phyloP scores from a whole-genome alignment of 305 asterid genomes.

The Rubia occidens region DNA sequence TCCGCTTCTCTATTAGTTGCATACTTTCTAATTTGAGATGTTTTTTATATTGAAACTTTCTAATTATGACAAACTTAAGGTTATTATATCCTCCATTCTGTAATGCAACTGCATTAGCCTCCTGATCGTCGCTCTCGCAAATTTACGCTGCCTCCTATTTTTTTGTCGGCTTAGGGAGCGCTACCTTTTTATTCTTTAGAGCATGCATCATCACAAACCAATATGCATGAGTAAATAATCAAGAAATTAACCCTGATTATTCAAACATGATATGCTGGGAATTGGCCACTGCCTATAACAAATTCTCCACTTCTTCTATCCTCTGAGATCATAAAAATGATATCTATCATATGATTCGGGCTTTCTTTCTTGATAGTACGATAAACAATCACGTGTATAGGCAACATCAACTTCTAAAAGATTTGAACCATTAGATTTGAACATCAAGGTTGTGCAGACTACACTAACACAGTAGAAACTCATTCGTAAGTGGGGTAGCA shows the following conservation, averaged over 20 bases:
- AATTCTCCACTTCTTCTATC: slow-evolving; percentile 79
- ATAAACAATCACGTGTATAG: not conserved
- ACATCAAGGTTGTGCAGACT: not conserved
- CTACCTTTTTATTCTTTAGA: slow-evolving; percentile 26
- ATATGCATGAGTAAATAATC: slow-evolving; percentile 1
- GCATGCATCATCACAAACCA: slow-evolving; percentile 24
- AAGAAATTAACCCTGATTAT: not conserved
- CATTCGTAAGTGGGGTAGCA: not conserved
- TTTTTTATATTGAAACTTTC: too few species aligned
- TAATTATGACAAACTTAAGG: too few species aligned
- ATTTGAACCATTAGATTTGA: not conserved
- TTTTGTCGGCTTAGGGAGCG: slow-evolving; percentile 31
- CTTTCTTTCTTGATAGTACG: too few species aligned
- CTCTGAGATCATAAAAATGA: slow-evolving; percentile 28
- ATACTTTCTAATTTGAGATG: too few species aligned
- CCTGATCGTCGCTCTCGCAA: slow-evolving; percentile 29
- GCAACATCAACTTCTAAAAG: not conserved
- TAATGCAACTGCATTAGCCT: slow-evolving; percentile 17
- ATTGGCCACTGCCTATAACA: slow-evolving; percentile 57
- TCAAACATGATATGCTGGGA: slow-evolving; percentile 50
- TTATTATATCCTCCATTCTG: too few species aligned
- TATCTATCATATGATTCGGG: too few species aligned
- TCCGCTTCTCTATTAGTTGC: too few species aligned
- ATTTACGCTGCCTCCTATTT: slow-evolving; percentile 28
- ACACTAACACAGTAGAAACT: not conserved